Base-by-base conservation (phyloP, 2,329 filamentous ascomycete genomes). In the Botrytis galanthina region DNA sequence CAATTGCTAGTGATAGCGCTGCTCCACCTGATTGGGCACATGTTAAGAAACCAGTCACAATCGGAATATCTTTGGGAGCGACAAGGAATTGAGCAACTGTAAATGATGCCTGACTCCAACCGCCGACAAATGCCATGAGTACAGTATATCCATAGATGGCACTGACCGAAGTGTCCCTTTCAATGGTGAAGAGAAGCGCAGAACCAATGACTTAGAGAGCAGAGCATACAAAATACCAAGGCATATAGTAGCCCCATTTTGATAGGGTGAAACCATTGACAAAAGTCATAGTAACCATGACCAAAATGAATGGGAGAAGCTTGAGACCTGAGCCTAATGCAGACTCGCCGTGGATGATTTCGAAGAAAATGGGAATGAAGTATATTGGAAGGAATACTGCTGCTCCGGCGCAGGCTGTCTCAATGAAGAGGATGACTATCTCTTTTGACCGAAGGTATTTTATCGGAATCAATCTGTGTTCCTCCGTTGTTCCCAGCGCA, bases 321-420 rank as follows among this genome's bases (percentile, higher is more conserved):
- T 82, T 77, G 44, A 84, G 80, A 61, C 81, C 80, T 22, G 81
- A 78, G 71, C 82, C 87, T 22, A 87, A 84, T 16, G 84, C 84
- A 2, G 83, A 81, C 48, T 87, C 81, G 62, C 83, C 83, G 18
- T 84, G 83, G 51, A 87, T 85, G 73, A 86, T 86, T 68, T 86
- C 84, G 70, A 86, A 87, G 77, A 85, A 84, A 74, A 88, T 86
- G 44, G 87, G 84, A 64, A 86, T 71, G 26, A 37, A 48, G 77
- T 83, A 84, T 7, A 81, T 79, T 2, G 84, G 76, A 60, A 86
- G 82, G 42, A 84, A 82, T 16, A 82, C 79, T 14, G 81, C 79
- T 7, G 82, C 80, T 12, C 80, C 82, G 0, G 81, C 81, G 4
- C 39, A 57, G 3, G 81, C 78, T 0, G 82, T 84, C 29, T 35